A percentile compares a stretch with the other conserved stretches of the same genome.
These are phyloP conservation scores for Umbelopsis sp. DNA, from an alignment of 371 early-diverging fungal species.

Conservation along the genomic window DNA sequence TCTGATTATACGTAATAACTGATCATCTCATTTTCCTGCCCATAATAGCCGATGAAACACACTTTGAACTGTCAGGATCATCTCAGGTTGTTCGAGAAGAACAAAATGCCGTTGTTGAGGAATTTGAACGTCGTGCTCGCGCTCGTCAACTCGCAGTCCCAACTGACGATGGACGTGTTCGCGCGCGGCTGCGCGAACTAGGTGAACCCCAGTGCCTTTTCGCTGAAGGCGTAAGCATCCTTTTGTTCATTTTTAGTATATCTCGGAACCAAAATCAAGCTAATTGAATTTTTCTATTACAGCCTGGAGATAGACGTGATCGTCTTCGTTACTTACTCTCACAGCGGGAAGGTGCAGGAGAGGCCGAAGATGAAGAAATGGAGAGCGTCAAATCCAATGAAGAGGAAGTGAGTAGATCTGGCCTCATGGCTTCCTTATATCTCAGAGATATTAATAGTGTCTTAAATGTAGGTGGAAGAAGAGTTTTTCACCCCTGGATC, in stretches of 20 bases:
- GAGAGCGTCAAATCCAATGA: constrained; percentile 45
- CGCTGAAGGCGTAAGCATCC: constrained; percentile 84
- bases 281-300: constrained; percentile 18
- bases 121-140: constrained; percentile 83
- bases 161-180: constrained; percentile 87
- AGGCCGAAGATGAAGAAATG: constrained; percentile 47
- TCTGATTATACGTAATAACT: too few relatives aligned
- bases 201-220: constrained; percentile 90
- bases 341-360: constrained; percentile 47
- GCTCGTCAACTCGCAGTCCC: constrained; percentile 88
- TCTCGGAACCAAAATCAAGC: background rate
- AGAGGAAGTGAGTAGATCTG: constrained; percentile 51
- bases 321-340: constrained; percentile 80
- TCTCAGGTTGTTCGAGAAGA: constrained; percentile 62
- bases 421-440: too few relatives aligned
- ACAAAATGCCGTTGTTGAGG: constrained; percentile 75
- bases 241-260: background rate
- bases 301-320: constrained; percentile 89
- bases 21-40: too few relatives aligned
- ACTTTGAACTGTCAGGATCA: constrained; percentile 48
- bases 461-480: constrained; percentile 49
- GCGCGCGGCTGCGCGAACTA: constrained; percentile 73
- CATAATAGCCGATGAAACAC: constrained; percentile 33
- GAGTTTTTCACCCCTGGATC: constrained; percentile 91
- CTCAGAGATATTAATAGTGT: too few relatives aligned